Percentiles rank a stretch among this genome's conserved stretches.
Conservation (phyloP, 495 filamentous ascomycete genomes). For the Chaetomium fimeti region DNA sequence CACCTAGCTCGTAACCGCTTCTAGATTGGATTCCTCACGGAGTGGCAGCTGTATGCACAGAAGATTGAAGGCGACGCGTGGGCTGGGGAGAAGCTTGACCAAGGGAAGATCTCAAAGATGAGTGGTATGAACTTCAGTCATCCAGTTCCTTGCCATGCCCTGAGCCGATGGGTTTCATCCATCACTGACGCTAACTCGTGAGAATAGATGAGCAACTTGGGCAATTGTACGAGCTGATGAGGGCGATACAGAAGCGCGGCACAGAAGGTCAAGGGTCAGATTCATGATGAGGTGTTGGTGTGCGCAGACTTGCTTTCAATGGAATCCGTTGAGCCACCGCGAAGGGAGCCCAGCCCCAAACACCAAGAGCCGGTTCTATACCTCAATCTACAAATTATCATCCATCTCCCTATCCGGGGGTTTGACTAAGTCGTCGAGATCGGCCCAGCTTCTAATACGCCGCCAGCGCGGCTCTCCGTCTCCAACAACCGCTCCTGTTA, state of each 20-base stretch:
- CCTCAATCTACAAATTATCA: too few relatives aligned
- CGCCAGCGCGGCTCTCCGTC: too few relatives aligned
- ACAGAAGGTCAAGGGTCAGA: slow-evolving; percentile 41
- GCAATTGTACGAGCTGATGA: slow-evolving; percentile 92
- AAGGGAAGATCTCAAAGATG: slow-evolving; percentile 83
- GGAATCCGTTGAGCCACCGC: too few relatives aligned
- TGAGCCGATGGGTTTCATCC: background rate
- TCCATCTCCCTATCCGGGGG: too few relatives aligned
- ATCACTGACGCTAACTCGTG: background rate
- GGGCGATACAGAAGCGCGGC: slow-evolving; percentile 65
- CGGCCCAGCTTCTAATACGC: too few relatives aligned
- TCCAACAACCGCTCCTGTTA: too few relatives aligned
- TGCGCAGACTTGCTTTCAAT: too few relatives aligned
- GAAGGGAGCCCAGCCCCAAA: too few relatives aligned
- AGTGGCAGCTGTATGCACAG: slow-evolving; percentile 96
- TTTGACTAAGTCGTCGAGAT: too few relatives aligned
- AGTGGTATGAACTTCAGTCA: slow-evolving; percentile 59
- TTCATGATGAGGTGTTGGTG: background rate
- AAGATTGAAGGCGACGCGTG: slow-evolving; percentile 81
- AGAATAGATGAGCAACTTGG: slow-evolving; percentile 81
- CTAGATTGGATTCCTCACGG: slow-evolving; percentile 89
- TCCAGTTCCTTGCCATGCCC: slow-evolving; percentile 32
- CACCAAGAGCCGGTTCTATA: too few relatives aligned
- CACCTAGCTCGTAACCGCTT: background rate
- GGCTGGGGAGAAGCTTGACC: slow-evolving; percentile 74